Evolutionary conservation across 306 rosid species (phyloP).

Genomic region (Quercus suber): DNA sequence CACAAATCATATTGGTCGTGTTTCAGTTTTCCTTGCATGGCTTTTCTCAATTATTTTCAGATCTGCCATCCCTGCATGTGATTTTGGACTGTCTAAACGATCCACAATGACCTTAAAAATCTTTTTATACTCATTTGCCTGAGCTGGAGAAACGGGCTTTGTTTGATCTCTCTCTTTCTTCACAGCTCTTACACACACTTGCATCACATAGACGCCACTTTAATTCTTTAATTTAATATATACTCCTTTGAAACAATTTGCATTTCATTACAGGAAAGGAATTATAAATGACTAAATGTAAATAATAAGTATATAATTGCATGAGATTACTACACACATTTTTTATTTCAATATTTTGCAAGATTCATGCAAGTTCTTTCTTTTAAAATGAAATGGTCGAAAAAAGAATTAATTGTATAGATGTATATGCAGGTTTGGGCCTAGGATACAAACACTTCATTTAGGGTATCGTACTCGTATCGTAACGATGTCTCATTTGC

Average conservation of each 20-base stretch:
- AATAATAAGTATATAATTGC: too few relatives aligned
- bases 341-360: too few relatives aligned
- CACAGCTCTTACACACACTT: background rate
- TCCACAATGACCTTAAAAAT: background rate
- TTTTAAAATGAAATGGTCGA: too few relatives aligned
- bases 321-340: too few relatives aligned
- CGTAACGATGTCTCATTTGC: fast-evolving
- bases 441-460: too few relatives aligned
- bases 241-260: background rate
- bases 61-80: conserved; percentile 15
- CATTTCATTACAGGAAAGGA: too few relatives aligned
- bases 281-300: too few relatives aligned
- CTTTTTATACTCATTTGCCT: background rate
- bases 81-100: conserved; percentile 3
- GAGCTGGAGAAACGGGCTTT: conserved; percentile 5
- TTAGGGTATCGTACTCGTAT: too few relatives aligned
- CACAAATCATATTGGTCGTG: background rate
- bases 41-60: background rate
- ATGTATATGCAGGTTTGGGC: too few relatives aligned
- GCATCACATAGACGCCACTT: too few relatives aligned
- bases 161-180: background rate
- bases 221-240: background rate
- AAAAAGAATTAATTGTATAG: too few relatives aligned
- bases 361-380: too few relatives aligned
- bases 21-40: background rate